phyloP scores from a whole-genome alignment of 2,329 filamentous ascomycete genomes.

The Aspergillus jensenii region DNA sequence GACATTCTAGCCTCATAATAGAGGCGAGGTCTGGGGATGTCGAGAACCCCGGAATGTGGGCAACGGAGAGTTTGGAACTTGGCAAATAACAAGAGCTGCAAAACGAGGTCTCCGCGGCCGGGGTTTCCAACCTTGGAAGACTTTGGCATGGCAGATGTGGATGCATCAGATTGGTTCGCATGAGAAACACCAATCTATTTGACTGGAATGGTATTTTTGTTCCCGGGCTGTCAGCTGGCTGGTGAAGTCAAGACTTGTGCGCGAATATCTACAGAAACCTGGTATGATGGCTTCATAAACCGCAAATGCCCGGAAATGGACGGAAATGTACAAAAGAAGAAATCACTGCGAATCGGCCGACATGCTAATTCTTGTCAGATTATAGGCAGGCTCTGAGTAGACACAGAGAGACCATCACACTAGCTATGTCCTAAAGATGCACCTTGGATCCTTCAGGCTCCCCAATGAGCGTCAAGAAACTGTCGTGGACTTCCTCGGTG shows the following conservation, averaged over 20 bases:
- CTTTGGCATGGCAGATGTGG: slow-evolving; percentile 1
- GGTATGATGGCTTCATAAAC: not conserved
- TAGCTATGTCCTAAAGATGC: slow-evolving; percentile 24
- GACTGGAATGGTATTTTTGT: not conserved
- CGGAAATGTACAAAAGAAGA: not conserved
- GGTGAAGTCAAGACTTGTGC: not conserved
- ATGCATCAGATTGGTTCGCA: not conserved
- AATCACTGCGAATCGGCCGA: not conserved
- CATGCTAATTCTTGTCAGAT: not conserved
- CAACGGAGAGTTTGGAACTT: slow-evolving; percentile 14
- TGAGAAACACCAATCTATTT: not conserved
- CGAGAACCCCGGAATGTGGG: not conserved
- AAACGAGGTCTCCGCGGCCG: slow-evolving; percentile 6
- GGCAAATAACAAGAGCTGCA: slow-evolving; percentile 13
- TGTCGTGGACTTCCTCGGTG: slow-evolving; percentile 81
- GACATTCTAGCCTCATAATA: not conserved
- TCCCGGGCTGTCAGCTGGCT: not conserved
- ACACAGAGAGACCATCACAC: not conserved
- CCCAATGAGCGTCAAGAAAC: slow-evolving; percentile 78
- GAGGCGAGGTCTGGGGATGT: not conserved
- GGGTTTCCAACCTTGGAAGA: not conserved
- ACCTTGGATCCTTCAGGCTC: slow-evolving; percentile 56
- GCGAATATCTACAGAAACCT: too few relatives aligned
- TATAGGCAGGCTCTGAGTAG: not conserved
- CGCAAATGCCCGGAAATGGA: not conserved